Evolutionary conservation across 331 rosid species (phyloP), one percentile per base, ranked within the genome.

Genomic region (Erythrophleum ivorense): DNA sequence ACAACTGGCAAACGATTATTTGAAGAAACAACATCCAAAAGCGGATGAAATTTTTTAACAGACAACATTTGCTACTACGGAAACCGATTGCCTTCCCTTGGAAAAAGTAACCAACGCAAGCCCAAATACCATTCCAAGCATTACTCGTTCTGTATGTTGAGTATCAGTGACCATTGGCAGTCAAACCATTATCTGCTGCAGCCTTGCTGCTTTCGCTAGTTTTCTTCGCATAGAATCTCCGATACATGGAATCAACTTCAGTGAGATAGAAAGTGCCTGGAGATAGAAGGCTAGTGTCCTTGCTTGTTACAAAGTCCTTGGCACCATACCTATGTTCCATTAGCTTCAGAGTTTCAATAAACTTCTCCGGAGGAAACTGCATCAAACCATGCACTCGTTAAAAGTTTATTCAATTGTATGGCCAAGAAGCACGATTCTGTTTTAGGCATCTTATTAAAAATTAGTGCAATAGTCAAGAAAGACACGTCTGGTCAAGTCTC

Each of bases 241-340:
- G 88, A 54, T 96, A 96, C 88, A 84, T 84, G 76, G 94, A 84
- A 77, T 96, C 99, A 3, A 96, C 99, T 86, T 96, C 94, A 0
- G 99, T 96, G 73, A 96, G 99, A 85, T 96, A 96, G 94, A 85
- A 96, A 24, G 98, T 92, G 85, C 98, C 99, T 50, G 94, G 84
- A 58, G 89, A 38, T 79, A 96, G 87, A 77, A 91, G 94, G 89
- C 91, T 88, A 65, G 9, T 69, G 82, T 96, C 99, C 89, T 92
- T 88, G 92, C 92, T 94, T 41, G 99, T 96, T 81, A 88, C 94
- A 69, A 88, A 94, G 83, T 94, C 99, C 86, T 96, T 96, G 36
- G 81, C 97, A 71, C 99, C 99, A 78, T 96, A 96, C 81, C 97
- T 85, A 79, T 92, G 97, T 86, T 96, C 99, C 98, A 94, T 94